Evolutionary conservation across 345 rosid species (phyloP), one percentile per base, ranked within the genome.

Genomic region (Lumnitzera racemosa): DNA sequence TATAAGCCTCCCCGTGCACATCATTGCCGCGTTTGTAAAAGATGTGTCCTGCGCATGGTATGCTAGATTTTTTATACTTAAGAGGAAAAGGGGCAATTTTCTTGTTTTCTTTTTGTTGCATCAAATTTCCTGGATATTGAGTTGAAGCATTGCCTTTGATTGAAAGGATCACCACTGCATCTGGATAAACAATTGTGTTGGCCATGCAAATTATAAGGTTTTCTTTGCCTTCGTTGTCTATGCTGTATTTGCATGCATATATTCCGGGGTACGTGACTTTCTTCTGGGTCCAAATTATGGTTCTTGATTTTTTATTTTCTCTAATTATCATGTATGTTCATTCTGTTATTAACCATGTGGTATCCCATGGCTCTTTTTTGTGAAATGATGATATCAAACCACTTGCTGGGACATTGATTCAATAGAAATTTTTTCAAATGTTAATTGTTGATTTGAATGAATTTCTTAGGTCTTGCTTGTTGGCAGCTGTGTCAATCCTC

Each of bases 161-260:
- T 86, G 62, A 55, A 61, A 91, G 98, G 98, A 91, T 64, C 98
- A 91, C 62, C 98, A 91, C 70, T 91, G 98, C 82, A 86, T 88
- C 43, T 91, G 98, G 98, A 91, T 91, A 77, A 88, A 80, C 72
- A 91, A 91, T 59, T 91, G 98, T 50, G 96, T 91, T 2, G 98
- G 98, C 67, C 95, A 88, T 60, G 79, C 90, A 67, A 91, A 91
- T 84, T 91, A 91, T 71, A 91, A 88, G 80, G 87, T 69, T 72
- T 91, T 91, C 84, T 88, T 91, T 62, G 67, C 81, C 67, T 88
- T 91, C 65, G 84, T 91, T 67, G 74, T 86, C 47, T 80, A 83
- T 74, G 95, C 95, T 1, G 83, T 80, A 64, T 76, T 73, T 57
- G 81, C 95, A 2, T 84, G 91, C 78, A 49, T 88, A 70, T 86